Base-by-base conservation (phyloP, 345 rosid genomes). In the Crucihimalaya himalaica region DNA sequence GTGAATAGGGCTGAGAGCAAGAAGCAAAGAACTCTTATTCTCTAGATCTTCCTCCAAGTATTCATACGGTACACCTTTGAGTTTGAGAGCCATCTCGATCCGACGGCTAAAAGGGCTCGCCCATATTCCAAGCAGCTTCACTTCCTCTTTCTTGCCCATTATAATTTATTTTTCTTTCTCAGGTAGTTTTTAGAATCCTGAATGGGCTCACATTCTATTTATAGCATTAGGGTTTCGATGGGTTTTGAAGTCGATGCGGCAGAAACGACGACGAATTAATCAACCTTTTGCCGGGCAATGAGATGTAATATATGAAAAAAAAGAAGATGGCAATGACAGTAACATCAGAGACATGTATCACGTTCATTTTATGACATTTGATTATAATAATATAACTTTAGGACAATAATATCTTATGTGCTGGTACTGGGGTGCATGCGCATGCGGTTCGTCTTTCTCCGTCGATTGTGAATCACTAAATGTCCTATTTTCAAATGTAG, bases 41-140 rank as follows among this genome's bases (percentile, higher is more conserved):
- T 35, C 50, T 15, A 85, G 21, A n/a, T 70, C 70, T 32, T 81
- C 82, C 57, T 81, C 85, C 1, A 83, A 32, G 79, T 79, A 81
- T 1, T 83, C 83, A 40, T 69, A 85, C 5, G 70, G 48, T 35
- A 83, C 8, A 1, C 86, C 84, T 81, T 85, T 85, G 32, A 81
- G 54, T 39, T 77, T 79, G 32, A 83, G 70, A 28, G 86, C 86
- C 42, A 85, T 74, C 70, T 83, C 82, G 3, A 83, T 61, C 35
- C 84, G 68, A 39, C 71, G 70, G 56, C 84, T 82, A 18, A 39
- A 81, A 32, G 82, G 82, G 14, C 88, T 79, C 0, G 67, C 70
- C 88, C 82, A 81, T 0, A 19, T 45, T 6, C 86, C 84, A 10
- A 81, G 53, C 6, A 85, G 73, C 80, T 81, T 79, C 59, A 85